phyloP scores from a whole-genome alignment of 371 early-diverging fungal genomes.

The Mucor irregularis region DNA sequence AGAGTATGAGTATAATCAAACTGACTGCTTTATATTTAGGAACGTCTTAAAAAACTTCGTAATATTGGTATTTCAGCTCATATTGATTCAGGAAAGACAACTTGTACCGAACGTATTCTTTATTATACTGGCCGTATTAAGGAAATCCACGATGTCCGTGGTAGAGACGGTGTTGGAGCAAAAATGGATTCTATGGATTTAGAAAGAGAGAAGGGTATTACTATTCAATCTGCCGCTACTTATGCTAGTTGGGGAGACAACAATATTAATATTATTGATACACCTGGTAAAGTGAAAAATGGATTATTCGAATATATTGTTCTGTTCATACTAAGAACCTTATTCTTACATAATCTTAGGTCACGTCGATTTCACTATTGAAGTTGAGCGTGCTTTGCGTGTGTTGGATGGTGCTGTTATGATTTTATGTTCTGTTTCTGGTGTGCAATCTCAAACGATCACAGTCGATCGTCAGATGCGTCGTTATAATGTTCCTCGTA shows the following conservation, averaged over 20 bases:
- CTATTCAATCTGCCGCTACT: constrained; percentile 90
- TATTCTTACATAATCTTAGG: too few relatives aligned
- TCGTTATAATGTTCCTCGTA: constrained; percentile 86
- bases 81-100: constrained; percentile 98
- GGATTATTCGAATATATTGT: too few relatives aligned
- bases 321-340: too few relatives aligned
- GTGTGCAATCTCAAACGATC: constrained; percentile 93
- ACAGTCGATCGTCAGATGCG: constrained; percentile 96
- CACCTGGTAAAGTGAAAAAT: constrained; percentile 62
- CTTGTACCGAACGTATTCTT: constrained; percentile 95
- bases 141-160: constrained; percentile 96
- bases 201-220: constrained; percentile 96
- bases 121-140: constrained; percentile 96
- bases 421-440: constrained; percentile 84
- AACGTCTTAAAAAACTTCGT: constrained; percentile 68
- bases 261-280: constrained; percentile 90
- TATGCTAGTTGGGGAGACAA: constrained; percentile 81
- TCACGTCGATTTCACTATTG: constrained; percentile 93
- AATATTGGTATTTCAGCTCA: constrained; percentile 99
- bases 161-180: constrained; percentile 96
- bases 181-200: constrained; percentile 99
- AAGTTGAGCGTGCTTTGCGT: constrained; percentile 89
- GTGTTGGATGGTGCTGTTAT: constrained; percentile 90
- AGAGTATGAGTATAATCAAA: not conserved
- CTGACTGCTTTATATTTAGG: constrained; percentile 24